Evolutionary conservation across 768 basidiomycete species (phyloP).

Genomic region (Xerocomus potaroensis): DNA sequence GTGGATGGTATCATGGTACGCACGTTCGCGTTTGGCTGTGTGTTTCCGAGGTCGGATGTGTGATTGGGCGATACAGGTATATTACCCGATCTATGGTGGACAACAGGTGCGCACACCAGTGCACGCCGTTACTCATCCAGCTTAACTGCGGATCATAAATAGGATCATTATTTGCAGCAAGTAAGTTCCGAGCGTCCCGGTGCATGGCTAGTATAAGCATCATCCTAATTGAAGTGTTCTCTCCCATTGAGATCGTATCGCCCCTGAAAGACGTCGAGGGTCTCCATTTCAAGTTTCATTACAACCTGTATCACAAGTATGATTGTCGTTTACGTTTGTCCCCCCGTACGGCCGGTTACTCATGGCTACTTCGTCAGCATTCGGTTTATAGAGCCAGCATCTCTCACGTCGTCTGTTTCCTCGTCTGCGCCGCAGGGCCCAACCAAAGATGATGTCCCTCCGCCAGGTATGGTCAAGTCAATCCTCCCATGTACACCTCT

Average conservation of each 20-base stretch:
- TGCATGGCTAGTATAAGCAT: too few species aligned
- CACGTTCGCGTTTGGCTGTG: constrained; percentile 2
- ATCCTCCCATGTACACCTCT: constrained; percentile 97
- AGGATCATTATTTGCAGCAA: constrained; percentile 98
- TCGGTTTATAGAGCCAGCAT: constrained; percentile 82
- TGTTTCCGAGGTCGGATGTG: neutral
- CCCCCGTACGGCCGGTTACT: neutral
- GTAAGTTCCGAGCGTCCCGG: constrained; percentile 42
- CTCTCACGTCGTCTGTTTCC: constrained; percentile 49
- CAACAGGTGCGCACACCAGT: constrained; percentile 64
- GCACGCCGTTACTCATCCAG: neutral
- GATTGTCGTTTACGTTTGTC: constrained; percentile 14
- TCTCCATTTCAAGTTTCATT: constrained; percentile 92
- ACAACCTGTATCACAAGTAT: constrained; percentile 93
- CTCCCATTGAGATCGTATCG: constrained; percentile 94
- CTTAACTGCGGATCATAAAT: too few species aligned
- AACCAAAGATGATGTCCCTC: constrained; percentile 56
- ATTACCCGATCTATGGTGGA: constrained; percentile 93
- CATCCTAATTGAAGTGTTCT: too few species aligned
- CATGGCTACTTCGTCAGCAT: constrained; percentile 49
- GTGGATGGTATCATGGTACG: constrained; percentile 95
- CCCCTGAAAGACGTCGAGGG: constrained; percentile 98
- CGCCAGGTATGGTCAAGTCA: constrained; percentile 87
- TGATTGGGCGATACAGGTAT: constrained; percentile 51
- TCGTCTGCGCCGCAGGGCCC: constrained; percentile 28